Conservation (phyloP, 345 rosid genomes). For the Cochlearia excelsa region DNA sequence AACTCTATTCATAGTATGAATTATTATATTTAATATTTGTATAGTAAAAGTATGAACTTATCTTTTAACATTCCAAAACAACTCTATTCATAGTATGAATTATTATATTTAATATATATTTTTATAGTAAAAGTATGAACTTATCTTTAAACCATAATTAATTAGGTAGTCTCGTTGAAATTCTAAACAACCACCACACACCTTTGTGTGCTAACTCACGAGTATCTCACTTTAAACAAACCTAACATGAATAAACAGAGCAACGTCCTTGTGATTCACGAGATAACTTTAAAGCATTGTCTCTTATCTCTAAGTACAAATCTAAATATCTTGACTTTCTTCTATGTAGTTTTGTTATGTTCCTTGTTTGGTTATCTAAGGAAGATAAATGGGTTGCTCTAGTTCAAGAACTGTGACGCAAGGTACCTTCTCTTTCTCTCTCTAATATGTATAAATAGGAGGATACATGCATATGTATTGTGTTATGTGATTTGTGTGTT, state of each 20-base stretch:
- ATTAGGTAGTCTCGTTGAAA: conserved; percentile 22
- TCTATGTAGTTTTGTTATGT: conserved; percentile 15
- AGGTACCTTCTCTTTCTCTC: conserved; percentile 24
- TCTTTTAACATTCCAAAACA: not conserved
- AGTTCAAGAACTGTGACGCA: conserved; percentile 30
- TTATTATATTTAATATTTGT: not conserved
- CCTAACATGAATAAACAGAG: conserved; percentile 29
- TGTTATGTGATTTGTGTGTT: conserved; percentile 18
- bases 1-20: conserved; percentile 15
- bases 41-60: no score
- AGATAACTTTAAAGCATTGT: conserved; percentile 29
- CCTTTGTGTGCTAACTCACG: conserved; percentile 28
- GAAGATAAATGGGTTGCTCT: conserved; percentile 36
- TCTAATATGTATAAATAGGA: not conserved
- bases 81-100: conserved; percentile 14
- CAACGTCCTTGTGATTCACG: conserved; percentile 26
- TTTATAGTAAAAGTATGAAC: not conserved
- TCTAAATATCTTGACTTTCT: conserved; percentile 3
- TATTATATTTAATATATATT: not conserved
- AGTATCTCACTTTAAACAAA: conserved; percentile 36
- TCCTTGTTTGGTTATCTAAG: conserved; percentile 10
- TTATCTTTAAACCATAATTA: conserved; percentile 22
- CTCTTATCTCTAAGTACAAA: conserved; percentile 1
- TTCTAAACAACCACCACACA: conserved; percentile 35
- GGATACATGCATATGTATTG: not conserved